A percentile compares a stretch with the other conserved stretches of the same genome.
phyloP scores from a whole-genome alignment of 2,329 filamentous ascomycete species.

The Podosphaera leucotricha region DNA sequence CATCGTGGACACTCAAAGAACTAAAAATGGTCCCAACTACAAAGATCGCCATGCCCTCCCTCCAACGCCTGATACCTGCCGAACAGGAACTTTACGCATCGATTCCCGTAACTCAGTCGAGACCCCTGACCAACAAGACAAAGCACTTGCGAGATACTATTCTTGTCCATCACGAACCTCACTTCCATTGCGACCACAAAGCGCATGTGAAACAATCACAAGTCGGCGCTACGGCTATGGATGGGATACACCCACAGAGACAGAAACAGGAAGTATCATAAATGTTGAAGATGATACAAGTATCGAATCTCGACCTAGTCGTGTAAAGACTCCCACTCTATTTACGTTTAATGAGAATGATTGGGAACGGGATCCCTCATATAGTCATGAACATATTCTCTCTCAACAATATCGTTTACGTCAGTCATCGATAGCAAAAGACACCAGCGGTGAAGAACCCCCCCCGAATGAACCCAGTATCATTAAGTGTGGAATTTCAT shows the following conservation, averaged over 20 bases:
- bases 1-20: conserved; percentile 7
- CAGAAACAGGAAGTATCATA: conserved; percentile 8
- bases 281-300: conserved; percentile 8
- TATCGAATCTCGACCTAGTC: conserved; percentile 4
- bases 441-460: conserved; percentile 3
- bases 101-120: conserved; percentile 28
- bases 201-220: conserved; percentile 15
- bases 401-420: neutral
- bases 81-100: conserved; percentile 15
- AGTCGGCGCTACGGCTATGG: conserved; percentile 16
- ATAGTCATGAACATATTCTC: conserved; percentile 5
- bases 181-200: conserved; percentile 10
- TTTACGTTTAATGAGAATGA: conserved; percentile 8
- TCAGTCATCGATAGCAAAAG: neutral
- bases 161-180: conserved; percentile 9
- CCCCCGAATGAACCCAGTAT: conserved; percentile 8
- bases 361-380: conserved; percentile 13
- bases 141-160: conserved; percentile 7
- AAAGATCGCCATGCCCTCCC: conserved; percentile 10
- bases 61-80: conserved; percentile 17
- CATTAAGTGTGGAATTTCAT: conserved; percentile 3
- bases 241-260: conserved; percentile 15
- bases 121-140: conserved; percentile 14
- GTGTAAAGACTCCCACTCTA: conserved; percentile 9
- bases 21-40: conserved; percentile 4